Evolutionary conservation across 495 filamentous ascomycete species (phyloP), one percentile per base, ranked within the genome.

Genomic region (Daldinia loculata): DNA sequence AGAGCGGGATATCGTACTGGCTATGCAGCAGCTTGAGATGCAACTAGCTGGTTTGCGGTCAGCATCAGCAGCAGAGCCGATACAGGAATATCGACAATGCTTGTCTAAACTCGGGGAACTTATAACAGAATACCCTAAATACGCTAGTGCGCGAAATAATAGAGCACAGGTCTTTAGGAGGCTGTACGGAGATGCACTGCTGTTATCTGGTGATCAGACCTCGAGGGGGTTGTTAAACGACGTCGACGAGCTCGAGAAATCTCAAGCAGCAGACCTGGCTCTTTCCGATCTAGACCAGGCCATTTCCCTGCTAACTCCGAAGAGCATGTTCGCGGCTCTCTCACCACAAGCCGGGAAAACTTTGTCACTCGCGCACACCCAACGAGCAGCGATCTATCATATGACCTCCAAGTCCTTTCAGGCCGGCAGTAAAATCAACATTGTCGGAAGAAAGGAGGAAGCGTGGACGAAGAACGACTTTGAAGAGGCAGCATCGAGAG

Each of bases 131-230:
- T 73, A 90, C 56, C 92, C 91, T 2, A 79, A 79, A 6, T 96
- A 95, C 72, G 91, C 93, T 2, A 89, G 89, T 51, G 91, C 88
- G 0, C 87, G 88, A 67, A 91, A 90, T 67, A 97, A 97, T 76
- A 85, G 91, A 48, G 93, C 92, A 4, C 93, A 95, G 69, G 85
- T 89, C 14, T 70, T 88, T 0, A 84, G 93, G 6, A 80, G 91
- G 62, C 77, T 84, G 41, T 84, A 84, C 34, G 87, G 87, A n/a
- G 84, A 87, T 66, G 63, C 74, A 1, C 78, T 86, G 63, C 69
- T 85, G 32, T 51, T 86, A 52, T 63, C 68, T 26, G 68, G 70
- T 4, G 68, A 70, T 7, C 56, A 64, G 1, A 59, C 58, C 17
- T 56, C 55, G 7, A 69, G 65, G 4, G 77, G 78, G 17, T 57